A percentile compares a stretch with the other conserved stretches of the same genome.
phyloP scores from a whole-genome alignment of 495 filamentous ascomycete genomes.

The Aspergillus kassunensis region DNA sequence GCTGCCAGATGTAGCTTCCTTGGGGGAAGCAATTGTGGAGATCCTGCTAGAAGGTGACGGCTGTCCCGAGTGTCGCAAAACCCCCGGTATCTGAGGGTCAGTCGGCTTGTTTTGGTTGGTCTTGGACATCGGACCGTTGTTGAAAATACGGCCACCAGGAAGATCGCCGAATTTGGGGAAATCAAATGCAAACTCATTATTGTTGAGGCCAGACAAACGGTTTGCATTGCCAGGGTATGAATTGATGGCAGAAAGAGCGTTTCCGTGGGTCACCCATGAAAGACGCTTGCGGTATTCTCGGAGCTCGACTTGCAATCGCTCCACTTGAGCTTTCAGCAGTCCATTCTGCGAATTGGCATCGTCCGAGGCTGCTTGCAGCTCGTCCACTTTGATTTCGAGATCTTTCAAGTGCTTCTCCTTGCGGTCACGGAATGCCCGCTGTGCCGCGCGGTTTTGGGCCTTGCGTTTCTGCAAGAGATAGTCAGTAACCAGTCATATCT shows the following conservation, averaged over 20 bases:
- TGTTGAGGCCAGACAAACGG: constrained; percentile 51
- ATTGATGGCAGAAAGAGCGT: constrained; percentile 45
- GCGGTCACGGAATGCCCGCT: constrained; percentile 93
- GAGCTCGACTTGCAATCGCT: constrained; percentile 79
- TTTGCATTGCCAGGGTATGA: constrained; percentile 36
- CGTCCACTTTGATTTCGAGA: constrained; percentile 87
- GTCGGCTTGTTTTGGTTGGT: constrained; percentile 29
- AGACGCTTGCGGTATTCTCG: constrained; percentile 86
- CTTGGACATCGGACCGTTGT: constrained; percentile 38
- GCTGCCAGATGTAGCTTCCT: background rate
- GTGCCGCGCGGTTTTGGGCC: constrained; percentile 94
- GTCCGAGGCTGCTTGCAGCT: constrained; percentile 85
- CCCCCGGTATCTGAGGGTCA: constrained; percentile 25
- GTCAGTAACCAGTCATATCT: background rate
- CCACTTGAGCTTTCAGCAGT: constrained; percentile 77
- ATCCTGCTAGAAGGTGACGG: constrained; percentile 4
- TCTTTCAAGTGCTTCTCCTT: constrained; percentile 98
- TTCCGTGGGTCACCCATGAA: constrained; percentile 53
- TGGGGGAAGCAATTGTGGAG: constrained; percentile 1
- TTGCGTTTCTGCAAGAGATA: constrained; percentile 79
- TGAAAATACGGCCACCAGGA: constrained; percentile 59
- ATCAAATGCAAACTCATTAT: constrained; percentile 86
- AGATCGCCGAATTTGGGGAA: constrained; percentile 89
- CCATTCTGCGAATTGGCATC: constrained; percentile 81
- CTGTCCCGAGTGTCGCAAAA: constrained; percentile 24